Base-by-base conservation (phyloP, 2,329 filamentous ascomycete genomes). In the Cercospora nicotianae region DNA sequence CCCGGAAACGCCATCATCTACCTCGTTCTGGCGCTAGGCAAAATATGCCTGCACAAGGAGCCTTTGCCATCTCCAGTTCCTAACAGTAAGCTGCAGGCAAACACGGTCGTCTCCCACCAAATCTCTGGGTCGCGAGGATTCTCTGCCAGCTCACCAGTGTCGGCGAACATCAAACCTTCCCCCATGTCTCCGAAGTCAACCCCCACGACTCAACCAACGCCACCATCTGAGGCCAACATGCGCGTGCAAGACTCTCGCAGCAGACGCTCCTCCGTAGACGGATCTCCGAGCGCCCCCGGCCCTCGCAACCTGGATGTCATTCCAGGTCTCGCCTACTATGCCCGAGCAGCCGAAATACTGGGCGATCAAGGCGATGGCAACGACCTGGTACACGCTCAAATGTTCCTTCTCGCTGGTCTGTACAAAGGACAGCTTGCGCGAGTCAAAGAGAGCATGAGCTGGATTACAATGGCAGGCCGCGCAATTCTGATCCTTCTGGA, bases 341-440 rank as follows among this genome's bases (percentile, higher is more conserved):
- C 91, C 1, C 89, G 91, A 69, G 94, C 93, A 2, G 90, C 90
- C 0, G 91, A 95, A 69, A 97, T 98, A 42, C 82, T 98, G 16
- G 93, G 93, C 5, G 91, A 91, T 67, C 89, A 95, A 61, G 85
- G 89, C 39, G 94, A 91, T 12, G 91, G 91, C 0, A 91, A 90
- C 69, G 91, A 91, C 53, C 83, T 98, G 67, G 89, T 91, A 71
- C 91, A 95, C 76, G 92, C 96, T 4, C 94, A 97, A 78, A 92
- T 91, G 7, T 89, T 90, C 73, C 87, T 98, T 26, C 85, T 98
- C 58, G 93, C 93, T 16, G 93, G 92, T 2, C 81, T 99, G 5
- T 99, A 97, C 77, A 90, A 94, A 70, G 93, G 93, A 3, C 95
- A 98, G 77, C 82, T 97, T 28, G 94, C 90, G 0, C 87, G 94